These are phyloP conservation scores for Calcarisporium arbuscula DNA, from an alignment of 2,329 filamentous ascomycete species.

Conservation along the genomic window DNA sequence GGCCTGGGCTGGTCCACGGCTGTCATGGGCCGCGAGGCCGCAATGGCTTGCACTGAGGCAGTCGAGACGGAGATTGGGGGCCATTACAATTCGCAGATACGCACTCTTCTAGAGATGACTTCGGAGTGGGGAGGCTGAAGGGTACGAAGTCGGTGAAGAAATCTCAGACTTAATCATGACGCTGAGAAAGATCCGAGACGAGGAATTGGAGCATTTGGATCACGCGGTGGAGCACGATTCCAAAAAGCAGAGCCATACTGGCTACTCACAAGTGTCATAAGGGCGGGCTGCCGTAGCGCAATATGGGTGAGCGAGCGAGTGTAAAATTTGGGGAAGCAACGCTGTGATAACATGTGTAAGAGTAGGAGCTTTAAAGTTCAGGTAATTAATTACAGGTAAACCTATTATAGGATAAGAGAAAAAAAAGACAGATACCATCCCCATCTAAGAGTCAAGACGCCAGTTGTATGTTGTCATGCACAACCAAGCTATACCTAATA, in stretches of 20 bases:
- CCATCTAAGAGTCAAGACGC: constrained; percentile 3
- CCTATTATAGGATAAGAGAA: constrained; percentile 4
- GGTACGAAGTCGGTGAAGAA: constrained; percentile 76
- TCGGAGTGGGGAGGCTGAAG: constrained; percentile 65
- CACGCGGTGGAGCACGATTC: constrained; percentile 91
- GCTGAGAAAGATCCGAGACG: constrained; percentile 79
- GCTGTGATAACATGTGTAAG: background rate
- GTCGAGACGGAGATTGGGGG: constrained; percentile 96
- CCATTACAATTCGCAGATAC: constrained; percentile 92
- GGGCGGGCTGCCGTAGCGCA: constrained; percentile 82
- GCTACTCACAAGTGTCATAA: constrained; percentile 77
- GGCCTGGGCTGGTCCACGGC: constrained; percentile 86
- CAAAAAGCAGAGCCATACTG: constrained; percentile 83
- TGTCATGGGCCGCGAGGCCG: constrained; percentile 81
- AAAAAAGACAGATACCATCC: too few relatives aligned
- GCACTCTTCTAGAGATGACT: constrained; percentile 74
- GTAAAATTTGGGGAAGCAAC: constrained; percentile 25
- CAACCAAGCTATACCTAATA: too few relatives aligned
- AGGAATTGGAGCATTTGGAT: constrained; percentile 95
- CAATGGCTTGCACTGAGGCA: constrained; percentile 97
- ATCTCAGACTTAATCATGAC: constrained; percentile 65
- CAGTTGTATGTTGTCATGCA: constrained; percentile 3
- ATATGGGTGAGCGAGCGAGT: constrained; percentile 85
- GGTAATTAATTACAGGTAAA: constrained; percentile 4
- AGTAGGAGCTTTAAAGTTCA: too few relatives aligned